Base-by-base conservation (phyloP, 495 filamentous ascomycete species). In the Aspergillus carlsbadensis region DNA sequence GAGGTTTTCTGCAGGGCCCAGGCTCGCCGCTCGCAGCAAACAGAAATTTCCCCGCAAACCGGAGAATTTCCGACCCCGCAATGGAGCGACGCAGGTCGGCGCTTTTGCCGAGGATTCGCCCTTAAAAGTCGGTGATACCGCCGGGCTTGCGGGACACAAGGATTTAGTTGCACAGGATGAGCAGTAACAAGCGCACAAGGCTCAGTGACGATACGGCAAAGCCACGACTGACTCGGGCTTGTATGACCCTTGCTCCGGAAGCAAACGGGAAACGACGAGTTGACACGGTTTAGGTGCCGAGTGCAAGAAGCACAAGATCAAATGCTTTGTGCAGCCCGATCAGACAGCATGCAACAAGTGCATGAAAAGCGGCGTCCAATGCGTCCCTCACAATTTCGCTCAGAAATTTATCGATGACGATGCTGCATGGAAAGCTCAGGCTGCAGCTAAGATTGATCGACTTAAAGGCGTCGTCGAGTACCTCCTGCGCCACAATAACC, bases 401-500 rank as follows among this genome's bases (percentile, higher is more conserved):
- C 56, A 47, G n/a, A 40, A 58, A 20, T 58, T 58, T 33, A n/a
- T 58, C 4, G 48, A 58, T 4, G 42, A 47, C 11, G 56, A 58
- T 37, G 31, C 48, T 18, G 48, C 33, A 36, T 58, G 48, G 41
- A 52, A 57, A 43, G 17, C 46, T 1, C 35, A 57, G 34, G 47
- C 45, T 14, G 29, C 54, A 22, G 54, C n/a, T 22, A 46, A 50
- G 22, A 43, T 57, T 34, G 46, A 15, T 7, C 26, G 39, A 0
- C 39, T 57, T n/a, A 46, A 39, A 14, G 54, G 35, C 21, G 54
- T 35, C 5, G 45, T 57, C 13, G 18, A 57, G 17, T 46, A 57
- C 50, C 36, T 57, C 0, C 18, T 57, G 22, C 46, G 37, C 2
- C 39, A 57, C 24, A 51, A 46, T 8, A n/a, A 44, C 2, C 45